These are phyloP conservation scores for Castanea crenata DNA, from an alignment of 306 rosid genomes.

Conservation along the genomic window DNA sequence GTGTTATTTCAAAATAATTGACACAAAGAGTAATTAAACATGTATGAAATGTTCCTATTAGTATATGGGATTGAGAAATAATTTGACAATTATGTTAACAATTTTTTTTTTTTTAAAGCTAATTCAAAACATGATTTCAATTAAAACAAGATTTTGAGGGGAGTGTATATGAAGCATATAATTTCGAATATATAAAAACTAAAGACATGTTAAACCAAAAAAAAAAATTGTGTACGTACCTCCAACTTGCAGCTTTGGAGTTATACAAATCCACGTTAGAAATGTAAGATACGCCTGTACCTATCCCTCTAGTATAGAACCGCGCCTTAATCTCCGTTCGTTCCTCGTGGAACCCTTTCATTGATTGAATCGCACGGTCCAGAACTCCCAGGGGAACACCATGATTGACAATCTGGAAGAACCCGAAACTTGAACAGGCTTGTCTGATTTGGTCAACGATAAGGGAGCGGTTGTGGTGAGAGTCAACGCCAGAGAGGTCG, in stretches of 20 bases:
- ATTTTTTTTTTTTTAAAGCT: no score
- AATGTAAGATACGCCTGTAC: constrained; percentile 28
- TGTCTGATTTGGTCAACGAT: constrained; percentile 26
- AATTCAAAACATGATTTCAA: no score
- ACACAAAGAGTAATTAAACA: no score
- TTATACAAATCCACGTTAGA: constrained; percentile 37
- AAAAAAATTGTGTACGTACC: not conserved
- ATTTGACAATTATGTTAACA: no score
- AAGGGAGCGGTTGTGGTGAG: constrained; percentile 11
- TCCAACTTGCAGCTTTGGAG: constrained; percentile 46
- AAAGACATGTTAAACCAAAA: no score
- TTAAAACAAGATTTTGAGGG: no score
- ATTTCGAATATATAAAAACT: no score
- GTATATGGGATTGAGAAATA: no score
- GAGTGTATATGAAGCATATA: no score
- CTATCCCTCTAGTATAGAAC: constrained; percentile 18
- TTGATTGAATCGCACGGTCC: constrained; percentile 22
- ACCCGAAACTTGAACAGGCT: constrained; percentile 34
- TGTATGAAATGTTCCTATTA: no score
- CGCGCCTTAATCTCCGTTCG: constrained; percentile 20
- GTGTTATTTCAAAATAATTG: no score
- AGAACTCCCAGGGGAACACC: constrained; percentile 26
- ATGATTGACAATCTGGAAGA: constrained; percentile 52
- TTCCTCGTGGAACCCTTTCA: constrained; percentile 43
- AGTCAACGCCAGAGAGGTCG: constrained; percentile 22